Conservation (phyloP, 2,329 filamentous ascomycete genomes). For the Blastomyces emzantsi region DNA sequence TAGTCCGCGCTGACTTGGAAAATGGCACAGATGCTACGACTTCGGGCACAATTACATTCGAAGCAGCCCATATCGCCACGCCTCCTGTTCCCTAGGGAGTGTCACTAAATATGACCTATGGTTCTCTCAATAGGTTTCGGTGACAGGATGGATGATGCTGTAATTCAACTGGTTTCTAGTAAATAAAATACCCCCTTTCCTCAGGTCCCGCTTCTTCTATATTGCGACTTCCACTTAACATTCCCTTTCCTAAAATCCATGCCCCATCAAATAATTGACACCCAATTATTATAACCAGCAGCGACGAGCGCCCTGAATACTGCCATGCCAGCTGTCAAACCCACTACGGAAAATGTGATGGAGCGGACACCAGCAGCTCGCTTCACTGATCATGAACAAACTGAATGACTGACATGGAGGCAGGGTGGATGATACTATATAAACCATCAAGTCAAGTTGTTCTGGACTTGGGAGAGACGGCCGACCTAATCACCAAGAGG, state of each 20-base stretch:
- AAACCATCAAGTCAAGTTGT: slow-evolving; percentile 50
- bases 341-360: slow-evolving; percentile 34
- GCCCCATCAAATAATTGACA: not conserved
- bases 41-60: slow-evolving; percentile 43
- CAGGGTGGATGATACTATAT: slow-evolving; percentile 61
- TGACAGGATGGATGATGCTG: slow-evolving; percentile 29
- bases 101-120: slow-evolving; percentile 28
- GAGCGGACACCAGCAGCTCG: slow-evolving; percentile 46
- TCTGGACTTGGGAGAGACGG: slow-evolving; percentile 68
- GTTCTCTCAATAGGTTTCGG: slow-evolving; percentile 22
- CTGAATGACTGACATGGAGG: slow-evolving; percentile 47
- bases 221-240: not conserved
- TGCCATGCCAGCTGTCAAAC: slow-evolving; percentile 30
- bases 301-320: slow-evolving; percentile 26
- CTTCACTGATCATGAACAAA: slow-evolving; percentile 48
- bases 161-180: slow-evolving; percentile 32
- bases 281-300: slow-evolving; percentile 16
- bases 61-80: not conserved
- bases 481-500: slow-evolving; percentile 52
- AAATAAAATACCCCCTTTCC: not conserved
- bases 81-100: slow-evolving; percentile 18
- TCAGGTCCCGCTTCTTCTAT: not conserved
- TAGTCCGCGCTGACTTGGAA: slow-evolving; percentile 50
- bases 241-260: not conserved
- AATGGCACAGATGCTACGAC: slow-evolving; percentile 51